These are phyloP conservation scores for Phytophthora melonis DNA, from an alignment of 352 stramenopile species.

Conservation along the genomic window DNA sequence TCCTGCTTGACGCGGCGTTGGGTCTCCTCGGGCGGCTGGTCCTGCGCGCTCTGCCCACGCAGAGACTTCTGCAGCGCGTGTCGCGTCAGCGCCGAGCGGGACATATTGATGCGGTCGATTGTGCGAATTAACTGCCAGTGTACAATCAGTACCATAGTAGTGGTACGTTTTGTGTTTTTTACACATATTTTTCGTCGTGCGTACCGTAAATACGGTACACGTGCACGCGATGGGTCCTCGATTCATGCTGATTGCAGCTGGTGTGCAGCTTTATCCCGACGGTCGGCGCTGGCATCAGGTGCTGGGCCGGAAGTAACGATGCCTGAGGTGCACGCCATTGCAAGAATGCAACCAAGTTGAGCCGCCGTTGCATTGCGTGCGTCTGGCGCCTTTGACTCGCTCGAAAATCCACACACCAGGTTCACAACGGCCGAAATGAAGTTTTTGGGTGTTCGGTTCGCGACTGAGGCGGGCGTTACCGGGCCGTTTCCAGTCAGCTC, in stretches of 20 bases:
- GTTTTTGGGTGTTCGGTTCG: constrained; percentile 19
- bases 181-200: not conserved
- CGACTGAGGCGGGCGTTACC: constrained; percentile 30
- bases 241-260: not conserved
- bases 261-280: not conserved
- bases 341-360: not conserved
- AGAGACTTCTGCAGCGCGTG: constrained; percentile 72
- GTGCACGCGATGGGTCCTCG: not conserved
- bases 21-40: constrained; percentile 46
- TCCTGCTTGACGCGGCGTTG: constrained; percentile 81
- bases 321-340: not conserved
- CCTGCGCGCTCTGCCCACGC: constrained; percentile 44
- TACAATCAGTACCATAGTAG: not conserved
- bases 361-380: constrained; percentile 1
- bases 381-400: constrained; percentile 8
- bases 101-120: constrained; percentile 54
- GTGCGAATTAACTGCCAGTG: not conserved
- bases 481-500: not conserved
- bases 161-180: not conserved
- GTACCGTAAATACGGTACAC: not conserved
- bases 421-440: not conserved
- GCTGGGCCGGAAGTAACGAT: not conserved
- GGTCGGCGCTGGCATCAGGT: not conserved
- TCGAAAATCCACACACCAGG: constrained; percentile 3
- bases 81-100: constrained; percentile 75